Percentiles rank a stretch among this genome's conserved stretches.
Conservation (phyloP, 1,284 basidiomycete species). For the Leucoagaricus sp. region DNA sequence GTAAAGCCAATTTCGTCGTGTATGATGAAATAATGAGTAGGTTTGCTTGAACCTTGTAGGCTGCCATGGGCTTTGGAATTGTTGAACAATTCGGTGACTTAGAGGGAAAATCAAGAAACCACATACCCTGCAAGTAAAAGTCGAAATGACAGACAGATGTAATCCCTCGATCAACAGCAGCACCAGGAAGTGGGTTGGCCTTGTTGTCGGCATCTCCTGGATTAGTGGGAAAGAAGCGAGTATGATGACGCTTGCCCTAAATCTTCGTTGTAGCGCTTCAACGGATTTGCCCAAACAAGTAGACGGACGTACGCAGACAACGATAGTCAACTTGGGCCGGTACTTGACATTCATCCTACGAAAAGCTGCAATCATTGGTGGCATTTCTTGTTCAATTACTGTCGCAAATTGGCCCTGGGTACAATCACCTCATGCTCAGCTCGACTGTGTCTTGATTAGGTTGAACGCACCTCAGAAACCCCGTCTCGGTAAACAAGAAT, state of each 20-base stretch:
- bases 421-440: constrained; percentile 4
- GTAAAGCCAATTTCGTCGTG: constrained; percentile 71
- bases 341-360: constrained; percentile 52
- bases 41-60: constrained; percentile 64
- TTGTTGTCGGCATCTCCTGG: constrained; percentile 52
- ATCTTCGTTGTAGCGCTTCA: not conserved
- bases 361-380: constrained; percentile 64
- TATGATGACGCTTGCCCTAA: constrained; percentile 77
- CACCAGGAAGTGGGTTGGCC: constrained; percentile 73
- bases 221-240: constrained; percentile 77
- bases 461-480: constrained; percentile 62
- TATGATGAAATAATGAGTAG: constrained; percentile 79
- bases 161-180: constrained; percentile 71
- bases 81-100: too few species aligned
- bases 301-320: constrained; percentile 69
- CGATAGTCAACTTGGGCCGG: constrained; percentile 69
- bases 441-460: not conserved
- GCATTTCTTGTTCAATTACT: constrained; percentile 66
- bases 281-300: too few species aligned
- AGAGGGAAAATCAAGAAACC: not conserved
- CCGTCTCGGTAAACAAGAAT: constrained; percentile 79
- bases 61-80: constrained; percentile 57
- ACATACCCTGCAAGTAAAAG: constrained; percentile 69
- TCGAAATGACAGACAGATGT: constrained; percentile 76
- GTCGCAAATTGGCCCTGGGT: constrained; percentile 73